Conservation (phyloP, 1,139 yeast species). For the Scheffersomyces illinoinensis region DNA sequence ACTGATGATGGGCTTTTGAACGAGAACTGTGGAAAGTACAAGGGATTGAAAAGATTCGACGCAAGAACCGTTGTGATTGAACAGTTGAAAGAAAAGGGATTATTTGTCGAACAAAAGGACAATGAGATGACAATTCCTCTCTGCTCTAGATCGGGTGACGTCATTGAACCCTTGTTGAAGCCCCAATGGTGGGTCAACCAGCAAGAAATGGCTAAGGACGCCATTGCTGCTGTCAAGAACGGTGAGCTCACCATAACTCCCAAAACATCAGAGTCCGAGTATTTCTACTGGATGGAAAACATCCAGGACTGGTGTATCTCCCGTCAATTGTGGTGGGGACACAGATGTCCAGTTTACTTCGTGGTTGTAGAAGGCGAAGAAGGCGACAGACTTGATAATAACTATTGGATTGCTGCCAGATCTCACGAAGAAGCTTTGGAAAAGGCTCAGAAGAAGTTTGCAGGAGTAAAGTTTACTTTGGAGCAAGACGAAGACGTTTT, state of each 20-base stretch:
- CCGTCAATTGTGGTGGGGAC: slow-evolving; percentile 99
- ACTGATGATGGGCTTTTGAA: slow-evolving; percentile 92
- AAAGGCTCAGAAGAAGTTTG: slow-evolving; percentile 76
- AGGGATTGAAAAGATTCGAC: slow-evolving; percentile 89
- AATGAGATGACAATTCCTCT: slow-evolving; percentile 94
- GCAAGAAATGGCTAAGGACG: slow-evolving; percentile 84
- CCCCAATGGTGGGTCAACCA: slow-evolving; percentile 99
- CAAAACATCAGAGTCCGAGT: slow-evolving; percentile 87
- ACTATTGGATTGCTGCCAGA: slow-evolving; percentile 92
- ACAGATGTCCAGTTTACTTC: slow-evolving; percentile 95
- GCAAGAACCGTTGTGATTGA: slow-evolving; percentile 88
- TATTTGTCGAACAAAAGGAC: slow-evolving; percentile 81
- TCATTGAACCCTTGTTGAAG: slow-evolving; percentile 92
- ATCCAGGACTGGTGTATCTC: slow-evolving; percentile 99
- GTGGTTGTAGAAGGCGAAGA: slow-evolving; percentile 74
- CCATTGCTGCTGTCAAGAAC: slow-evolving; percentile 79
- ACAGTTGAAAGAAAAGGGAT: slow-evolving; percentile 70
- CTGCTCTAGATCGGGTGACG: slow-evolving; percentile 95
- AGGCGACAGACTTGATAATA: slow-evolving; percentile 61
- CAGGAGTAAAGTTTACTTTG: slow-evolving; percentile 67
- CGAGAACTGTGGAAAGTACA: slow-evolving; percentile 92
- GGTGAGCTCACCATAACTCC: slow-evolving; percentile 86
- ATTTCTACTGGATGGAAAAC: slow-evolving; percentile 93
- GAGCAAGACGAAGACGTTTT: slow-evolving; percentile 97
- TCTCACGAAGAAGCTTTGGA: slow-evolving; percentile 75